Conservation (phyloP, 306 rosid species). For the Vicia villosa region DNA sequence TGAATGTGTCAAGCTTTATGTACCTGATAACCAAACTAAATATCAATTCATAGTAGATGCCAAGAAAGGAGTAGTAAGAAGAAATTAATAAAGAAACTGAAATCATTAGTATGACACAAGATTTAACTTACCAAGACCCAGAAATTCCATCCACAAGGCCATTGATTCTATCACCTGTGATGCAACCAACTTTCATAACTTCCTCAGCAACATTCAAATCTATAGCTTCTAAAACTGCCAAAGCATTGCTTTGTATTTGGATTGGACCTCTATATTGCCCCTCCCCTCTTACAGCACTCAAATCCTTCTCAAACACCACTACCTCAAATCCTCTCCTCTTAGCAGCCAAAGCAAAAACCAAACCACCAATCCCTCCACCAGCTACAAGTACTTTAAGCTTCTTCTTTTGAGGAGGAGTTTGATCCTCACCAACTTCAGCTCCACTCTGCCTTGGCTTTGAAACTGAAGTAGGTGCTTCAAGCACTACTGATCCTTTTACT, state of each 20-base stretch:
- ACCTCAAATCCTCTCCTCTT: constrained; percentile 91
- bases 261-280: constrained; percentile 98
- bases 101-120: too few species aligned
- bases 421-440: constrained; percentile 31
- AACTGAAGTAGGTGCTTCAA: constrained; percentile 41
- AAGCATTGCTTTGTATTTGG: constrained; percentile 96
- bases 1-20: constrained; percentile 97
- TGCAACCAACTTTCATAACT: constrained; percentile 84
- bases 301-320: constrained; percentile 87
- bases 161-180: constrained; percentile 93
- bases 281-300: constrained; percentile 95
- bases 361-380: constrained; percentile 96
- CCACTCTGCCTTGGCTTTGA: constrained; percentile 29
- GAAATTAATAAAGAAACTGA: too few species aligned
- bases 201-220: constrained; percentile 91
- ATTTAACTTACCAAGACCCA: constrained; percentile 72
- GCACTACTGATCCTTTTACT: constrained; percentile 51
- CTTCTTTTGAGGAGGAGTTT: constrained; percentile 49
- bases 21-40: constrained; percentile 71
- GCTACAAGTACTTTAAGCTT: constrained; percentile 72
- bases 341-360: constrained; percentile 93
- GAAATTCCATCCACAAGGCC: constrained; percentile 96
- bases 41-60: constrained; percentile 41
- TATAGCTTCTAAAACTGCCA: constrained; percentile 97
- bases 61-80: too few species aligned